phyloP scores from a whole-genome alignment of 108 stramenopile species.

The Craspedostauros australis region DNA sequence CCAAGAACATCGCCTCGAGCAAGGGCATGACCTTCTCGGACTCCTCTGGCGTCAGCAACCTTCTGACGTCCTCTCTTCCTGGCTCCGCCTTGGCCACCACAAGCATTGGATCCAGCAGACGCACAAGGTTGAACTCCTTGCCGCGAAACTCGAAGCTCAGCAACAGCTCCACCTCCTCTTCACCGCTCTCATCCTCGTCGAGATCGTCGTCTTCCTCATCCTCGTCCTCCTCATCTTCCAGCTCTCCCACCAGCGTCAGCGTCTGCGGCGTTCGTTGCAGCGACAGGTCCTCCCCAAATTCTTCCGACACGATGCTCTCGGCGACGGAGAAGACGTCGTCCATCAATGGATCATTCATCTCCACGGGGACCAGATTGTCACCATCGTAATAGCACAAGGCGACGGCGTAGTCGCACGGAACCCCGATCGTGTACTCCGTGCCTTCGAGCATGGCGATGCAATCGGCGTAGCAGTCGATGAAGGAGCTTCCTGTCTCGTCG shows the following conservation, averaged over 20 bases:
- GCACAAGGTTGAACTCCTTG: constrained; percentile 68
- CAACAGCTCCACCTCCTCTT: constrained; percentile 81
- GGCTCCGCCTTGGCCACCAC: constrained; percentile 77
- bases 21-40: constrained; percentile 78
- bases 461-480: constrained; percentile 87
- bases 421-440: constrained; percentile 80
- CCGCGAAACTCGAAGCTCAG: constrained; percentile 75
- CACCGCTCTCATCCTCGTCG: constrained; percentile 44
- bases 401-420: constrained; percentile 80
- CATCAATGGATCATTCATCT: constrained; percentile 71
- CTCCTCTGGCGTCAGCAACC: constrained; percentile 78
- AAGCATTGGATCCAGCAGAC: constrained; percentile 78
- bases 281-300: constrained; percentile 81
- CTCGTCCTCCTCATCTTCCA: constrained; percentile 38
- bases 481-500: constrained; percentile 43
- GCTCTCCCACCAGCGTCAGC: constrained; percentile 77
- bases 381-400: constrained; percentile 77
- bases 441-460: constrained; percentile 48
- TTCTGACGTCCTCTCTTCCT: constrained; percentile 38
- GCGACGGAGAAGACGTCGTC: constrained; percentile 82
- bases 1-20: constrained; percentile 67
- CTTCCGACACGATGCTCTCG: constrained; percentile 73
- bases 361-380: constrained; percentile 65
- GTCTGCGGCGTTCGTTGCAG: constrained; percentile 81
- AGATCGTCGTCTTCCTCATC: constrained; percentile 51